Percentiles rank a stretch among this genome's conserved stretches.
Evolutionary conservation across 352 stramenopile species (phyloP).

Genomic region (Blastocystis sp.): DNA sequence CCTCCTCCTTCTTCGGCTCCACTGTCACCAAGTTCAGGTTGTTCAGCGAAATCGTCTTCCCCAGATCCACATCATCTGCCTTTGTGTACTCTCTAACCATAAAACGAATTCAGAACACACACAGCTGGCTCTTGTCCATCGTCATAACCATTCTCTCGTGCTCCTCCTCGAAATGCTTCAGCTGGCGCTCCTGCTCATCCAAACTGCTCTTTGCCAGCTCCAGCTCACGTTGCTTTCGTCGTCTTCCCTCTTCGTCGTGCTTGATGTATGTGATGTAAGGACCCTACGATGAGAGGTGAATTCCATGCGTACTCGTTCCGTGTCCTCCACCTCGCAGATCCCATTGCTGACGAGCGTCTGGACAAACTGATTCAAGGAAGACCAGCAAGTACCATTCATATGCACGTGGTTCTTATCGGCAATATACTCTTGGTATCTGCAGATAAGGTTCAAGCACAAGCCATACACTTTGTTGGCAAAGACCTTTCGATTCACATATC

Average conservation of each 20-base stretch:
- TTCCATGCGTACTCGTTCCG: slow-evolving; percentile 75
- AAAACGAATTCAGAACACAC: background rate
- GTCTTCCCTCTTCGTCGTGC: slow-evolving; percentile 78
- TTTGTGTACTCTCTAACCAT: slow-evolving; percentile 40
- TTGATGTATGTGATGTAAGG: slow-evolving; percentile 93
- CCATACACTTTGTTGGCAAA: slow-evolving; percentile 85
- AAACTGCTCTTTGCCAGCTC: slow-evolving; percentile 81
- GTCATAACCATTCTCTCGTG: slow-evolving; percentile 68
- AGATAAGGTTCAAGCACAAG: background rate
- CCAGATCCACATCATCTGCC: slow-evolving; percentile 56
- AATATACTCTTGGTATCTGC: slow-evolving; percentile 96
- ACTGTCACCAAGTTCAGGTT: background rate
- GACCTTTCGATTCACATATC: slow-evolving; percentile 91
- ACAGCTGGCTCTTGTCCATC: slow-evolving; percentile 70
- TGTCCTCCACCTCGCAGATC: slow-evolving; percentile 93
- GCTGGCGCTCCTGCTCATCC: slow-evolving; percentile 56
- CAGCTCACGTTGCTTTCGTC: slow-evolving; percentile 71
- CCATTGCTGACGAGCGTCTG: slow-evolving; percentile 95
- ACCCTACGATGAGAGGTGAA: slow-evolving; percentile 77
- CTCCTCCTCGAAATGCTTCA: slow-evolving; percentile 69
- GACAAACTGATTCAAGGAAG: slow-evolving; percentile 90
- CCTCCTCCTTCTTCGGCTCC: background rate
- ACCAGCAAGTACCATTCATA: slow-evolving; percentile 98
- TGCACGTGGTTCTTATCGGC: slow-evolving; percentile 95
- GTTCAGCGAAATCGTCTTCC: background rate